phyloP scores from a whole-genome alignment of 257 asterid species.

The Capsicum pubescens region DNA sequence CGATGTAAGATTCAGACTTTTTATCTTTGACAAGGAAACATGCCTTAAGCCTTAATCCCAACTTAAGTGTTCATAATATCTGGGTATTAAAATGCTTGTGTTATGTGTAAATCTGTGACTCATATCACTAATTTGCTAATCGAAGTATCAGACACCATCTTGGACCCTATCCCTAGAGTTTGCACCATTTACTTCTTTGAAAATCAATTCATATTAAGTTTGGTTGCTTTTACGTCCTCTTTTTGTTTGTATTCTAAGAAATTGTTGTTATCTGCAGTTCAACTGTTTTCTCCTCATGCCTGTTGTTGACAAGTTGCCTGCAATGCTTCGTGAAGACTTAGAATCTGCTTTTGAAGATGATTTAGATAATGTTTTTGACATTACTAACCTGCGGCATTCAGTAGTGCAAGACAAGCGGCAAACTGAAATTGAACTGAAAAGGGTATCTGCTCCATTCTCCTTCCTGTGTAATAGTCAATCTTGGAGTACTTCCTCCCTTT shows the following conservation, averaged over 20 bases:
- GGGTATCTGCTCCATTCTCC: slow-evolving; percentile 50
- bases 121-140: not conserved
- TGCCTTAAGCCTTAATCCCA: not conserved
- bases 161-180: slow-evolving; percentile 18
- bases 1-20: not conserved
- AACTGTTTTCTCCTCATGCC: slow-evolving; percentile 98
- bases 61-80: not conserved
- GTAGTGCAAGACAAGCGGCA: slow-evolving; percentile 77
- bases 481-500: not conserved
- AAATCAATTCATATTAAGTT: slow-evolving; percentile 19
- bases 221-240: not conserved
- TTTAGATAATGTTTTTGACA: slow-evolving; percentile 75
- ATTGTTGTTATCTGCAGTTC: slow-evolving; percentile 64
- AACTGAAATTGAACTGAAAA: slow-evolving; percentile 81
- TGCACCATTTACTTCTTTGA: not conserved
- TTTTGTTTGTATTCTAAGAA: slow-evolving; percentile 23
- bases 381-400: slow-evolving; percentile 71
- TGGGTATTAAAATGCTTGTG: not conserved
- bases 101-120: not conserved
- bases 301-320: slow-evolving; percentile 92
- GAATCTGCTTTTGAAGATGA: slow-evolving; percentile 87
- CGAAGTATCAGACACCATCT: not conserved
- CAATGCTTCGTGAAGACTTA: slow-evolving; percentile 82
- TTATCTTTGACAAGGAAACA: not conserved
- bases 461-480: not conserved